Percentiles rank a stretch among this genome's conserved stretches.
These are phyloP conservation scores for Climacium dendroides DNA, from an alignment of 225 moss, liverwort and hornwort species.

Conservation along the genomic window DNA sequence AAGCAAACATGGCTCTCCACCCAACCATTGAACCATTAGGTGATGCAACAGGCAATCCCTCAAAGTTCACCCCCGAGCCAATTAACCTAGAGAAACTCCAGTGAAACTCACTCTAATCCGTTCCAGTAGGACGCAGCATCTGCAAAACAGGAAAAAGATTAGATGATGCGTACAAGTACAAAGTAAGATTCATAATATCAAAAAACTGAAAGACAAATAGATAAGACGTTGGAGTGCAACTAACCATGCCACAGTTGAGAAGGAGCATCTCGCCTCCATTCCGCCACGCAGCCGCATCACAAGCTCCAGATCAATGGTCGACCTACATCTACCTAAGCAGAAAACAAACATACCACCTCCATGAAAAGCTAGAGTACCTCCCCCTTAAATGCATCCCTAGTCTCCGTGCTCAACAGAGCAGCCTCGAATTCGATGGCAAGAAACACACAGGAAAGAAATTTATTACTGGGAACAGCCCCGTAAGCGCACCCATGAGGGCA, in stretches of 20 bases:
- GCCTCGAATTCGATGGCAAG: background rate
- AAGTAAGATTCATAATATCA: background rate
- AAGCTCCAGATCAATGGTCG: background rate
- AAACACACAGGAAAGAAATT: background rate
- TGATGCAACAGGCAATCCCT: background rate
- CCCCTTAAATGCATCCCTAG: background rate
- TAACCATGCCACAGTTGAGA: background rate
- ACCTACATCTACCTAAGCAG: conserved; percentile 25
- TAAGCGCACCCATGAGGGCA: background rate
- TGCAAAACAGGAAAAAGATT: background rate
- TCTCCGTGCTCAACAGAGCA: background rate
- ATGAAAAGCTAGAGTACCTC: conserved; percentile 22
- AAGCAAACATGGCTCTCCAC: background rate
- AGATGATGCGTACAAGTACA: background rate
- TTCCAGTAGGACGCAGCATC: background rate
- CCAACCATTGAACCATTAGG: background rate
- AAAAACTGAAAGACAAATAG: background rate
- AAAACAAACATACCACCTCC: conserved; percentile 36
- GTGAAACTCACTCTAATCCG: background rate
- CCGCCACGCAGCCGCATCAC: background rate
- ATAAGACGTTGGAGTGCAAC: too few species aligned
- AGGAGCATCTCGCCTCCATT: background rate
- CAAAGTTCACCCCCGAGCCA: conserved; percentile 2
- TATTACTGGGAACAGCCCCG: background rate
- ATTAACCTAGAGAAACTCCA: background rate